phyloP scores from a whole-genome alignment of 352 stramenopile genomes.

The Blastocystis sp. region DNA sequence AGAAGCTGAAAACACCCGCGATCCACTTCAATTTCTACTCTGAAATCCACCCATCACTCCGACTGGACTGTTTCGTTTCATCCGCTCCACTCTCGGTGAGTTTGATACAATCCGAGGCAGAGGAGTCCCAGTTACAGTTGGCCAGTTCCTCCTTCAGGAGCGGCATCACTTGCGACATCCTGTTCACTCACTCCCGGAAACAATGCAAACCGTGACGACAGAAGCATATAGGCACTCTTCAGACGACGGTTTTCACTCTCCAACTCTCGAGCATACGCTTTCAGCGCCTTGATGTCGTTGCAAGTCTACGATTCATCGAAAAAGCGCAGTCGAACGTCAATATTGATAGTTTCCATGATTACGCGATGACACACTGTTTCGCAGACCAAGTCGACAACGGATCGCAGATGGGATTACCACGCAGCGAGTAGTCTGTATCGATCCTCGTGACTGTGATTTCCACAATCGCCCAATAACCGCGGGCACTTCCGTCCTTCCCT shows the following conservation, averaged over 20 bases:
- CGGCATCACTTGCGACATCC: conserved; percentile 24
- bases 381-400: no score
- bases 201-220: conserved; percentile 12
- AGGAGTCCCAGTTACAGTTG: conserved; percentile 17
- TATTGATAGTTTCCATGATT: background rate
- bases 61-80: background rate
- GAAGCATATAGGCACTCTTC: conserved; percentile 25
- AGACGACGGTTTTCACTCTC: conserved; percentile 11
- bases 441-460: no score
- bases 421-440: no score
- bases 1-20: background rate
- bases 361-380: no score
- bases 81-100: background rate
- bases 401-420: no score
- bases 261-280: background rate
- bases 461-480: no score
- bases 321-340: background rate
- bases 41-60: background rate
- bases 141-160: conserved; percentile 29
- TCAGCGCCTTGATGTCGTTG: conserved; percentile 8
- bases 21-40: background rate
- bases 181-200: background rate
- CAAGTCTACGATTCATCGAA: conserved; percentile 1
- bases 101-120: background rate
- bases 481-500: no score